Evolutionary conservation across 2,329 filamentous ascomycete genomes (phyloP).

Genomic region (Ramularia endophylla): DNA sequence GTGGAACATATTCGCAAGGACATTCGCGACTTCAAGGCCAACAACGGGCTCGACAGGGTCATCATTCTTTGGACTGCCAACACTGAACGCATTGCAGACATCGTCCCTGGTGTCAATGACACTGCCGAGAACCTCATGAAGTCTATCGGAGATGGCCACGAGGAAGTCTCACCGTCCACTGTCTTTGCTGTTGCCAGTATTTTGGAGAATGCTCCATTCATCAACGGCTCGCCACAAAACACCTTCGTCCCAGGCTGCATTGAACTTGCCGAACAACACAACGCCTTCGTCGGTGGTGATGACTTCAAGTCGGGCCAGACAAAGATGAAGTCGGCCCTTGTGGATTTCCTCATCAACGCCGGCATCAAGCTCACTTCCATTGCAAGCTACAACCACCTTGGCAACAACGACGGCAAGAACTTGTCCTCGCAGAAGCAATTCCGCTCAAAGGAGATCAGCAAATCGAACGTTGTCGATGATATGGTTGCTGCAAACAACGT

Average conservation of each 20-base stretch:
- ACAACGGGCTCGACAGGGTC: conserved; percentile 84
- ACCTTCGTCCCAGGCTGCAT: conserved; percentile 94
- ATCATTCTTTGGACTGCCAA: conserved; percentile 99
- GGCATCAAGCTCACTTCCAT: conserved; percentile 99
- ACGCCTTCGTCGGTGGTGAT: conserved; percentile 90
- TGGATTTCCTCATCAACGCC: conserved; percentile 97
- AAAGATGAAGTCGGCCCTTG: conserved; percentile 99
- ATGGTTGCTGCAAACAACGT: conserved; percentile 96
- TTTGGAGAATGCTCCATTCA: conserved; percentile 84
- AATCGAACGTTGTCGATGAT: conserved; percentile 98
- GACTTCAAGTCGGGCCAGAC: conserved; percentile 99
- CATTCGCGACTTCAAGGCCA: conserved; percentile 86
- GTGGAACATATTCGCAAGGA: conserved; percentile 91
- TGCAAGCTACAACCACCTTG: conserved; percentile 98
- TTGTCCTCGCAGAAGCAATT: conserved; percentile 96
- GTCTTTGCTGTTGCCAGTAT: conserved; percentile 94
- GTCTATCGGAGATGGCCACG: conserved; percentile 78
- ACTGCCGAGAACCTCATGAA: conserved; percentile 90
- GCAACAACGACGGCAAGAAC: conserved; percentile 99
- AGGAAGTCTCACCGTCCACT: conserved; percentile 90
- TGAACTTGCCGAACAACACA: conserved; percentile 78
- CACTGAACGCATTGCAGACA: conserved; percentile 91
- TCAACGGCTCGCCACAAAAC: conserved; percentile 99
- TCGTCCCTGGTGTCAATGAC: conserved; percentile 86
- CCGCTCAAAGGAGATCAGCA: conserved; percentile 99